These are phyloP conservation scores for Lactarius vividus DNA, from an alignment of 768 basidiomycete genomes.

Conservation along the genomic window DNA sequence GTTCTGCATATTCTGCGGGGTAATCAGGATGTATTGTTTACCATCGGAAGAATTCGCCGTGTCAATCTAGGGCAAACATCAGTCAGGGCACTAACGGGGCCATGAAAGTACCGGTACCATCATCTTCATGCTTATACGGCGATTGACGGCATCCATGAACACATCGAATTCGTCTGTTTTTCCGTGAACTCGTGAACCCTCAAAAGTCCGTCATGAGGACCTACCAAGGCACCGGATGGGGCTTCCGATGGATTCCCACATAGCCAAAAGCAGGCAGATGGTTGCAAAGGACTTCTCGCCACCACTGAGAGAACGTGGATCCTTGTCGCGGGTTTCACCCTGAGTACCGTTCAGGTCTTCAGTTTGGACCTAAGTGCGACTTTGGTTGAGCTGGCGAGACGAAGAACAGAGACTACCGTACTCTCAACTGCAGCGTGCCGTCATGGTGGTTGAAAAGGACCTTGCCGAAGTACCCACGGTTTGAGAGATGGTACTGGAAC, in stretches of 20 bases:
- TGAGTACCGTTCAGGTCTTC: conserved; percentile 72
- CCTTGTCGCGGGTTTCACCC: conserved; percentile 61
- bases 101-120: conserved; percentile 52
- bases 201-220: conserved; percentile 26
- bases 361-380: conserved; percentile 61
- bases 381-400: not conserved
- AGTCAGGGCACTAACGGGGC: conserved; percentile 9
- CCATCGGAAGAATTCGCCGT: conserved; percentile 83
- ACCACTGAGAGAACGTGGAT: conserved; percentile 83
- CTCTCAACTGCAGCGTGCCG: conserved; percentile 63
- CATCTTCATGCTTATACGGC: conserved; percentile 93
- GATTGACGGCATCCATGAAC: conserved; percentile 93
- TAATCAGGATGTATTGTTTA: conserved; percentile 94
- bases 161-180: conserved; percentile 91
- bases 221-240: conserved; percentile 88
- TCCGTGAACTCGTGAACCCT: conserved; percentile 7
- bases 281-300: conserved; percentile 98
- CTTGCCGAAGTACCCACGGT: conserved; percentile 88
- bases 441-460: conserved; percentile 78
- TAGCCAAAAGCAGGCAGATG: conserved; percentile 85
- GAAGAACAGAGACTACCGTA: conserved; percentile 30
- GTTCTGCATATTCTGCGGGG: conserved; percentile 89
- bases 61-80: conserved; percentile 57
- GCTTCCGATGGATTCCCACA: conserved; percentile 96
- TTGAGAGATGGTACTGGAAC: conserved; percentile 77